Conservation (phyloP, 345 rosid species). For the Gossypium mustelinum region DNA sequence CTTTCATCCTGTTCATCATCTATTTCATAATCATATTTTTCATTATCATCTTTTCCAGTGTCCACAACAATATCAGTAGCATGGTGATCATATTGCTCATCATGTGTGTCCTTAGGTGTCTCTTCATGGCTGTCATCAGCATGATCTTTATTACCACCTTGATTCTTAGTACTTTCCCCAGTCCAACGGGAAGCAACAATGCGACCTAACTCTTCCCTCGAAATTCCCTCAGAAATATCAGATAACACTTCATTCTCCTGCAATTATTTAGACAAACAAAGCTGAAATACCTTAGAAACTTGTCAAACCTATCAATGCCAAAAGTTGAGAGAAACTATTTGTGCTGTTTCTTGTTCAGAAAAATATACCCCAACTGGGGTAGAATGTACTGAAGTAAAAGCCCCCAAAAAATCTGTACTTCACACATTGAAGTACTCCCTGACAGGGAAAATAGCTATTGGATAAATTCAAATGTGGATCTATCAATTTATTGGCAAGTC, state of each 20-base stretch:
- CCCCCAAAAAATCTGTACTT: not conserved
- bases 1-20: slow-evolving; percentile 48
- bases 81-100: slow-evolving; percentile 58
- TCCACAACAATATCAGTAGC: slow-evolving; percentile 67
- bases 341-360: not conserved
- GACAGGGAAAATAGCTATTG: not conserved
- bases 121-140: slow-evolving; percentile 49
- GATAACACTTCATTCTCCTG: slow-evolving; percentile 41
- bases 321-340: slow-evolving; percentile 10
- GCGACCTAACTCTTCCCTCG: slow-evolving; percentile 88
- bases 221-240: slow-evolving; percentile 58
- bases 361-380: not conserved
- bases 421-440: not conserved
- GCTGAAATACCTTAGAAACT: not conserved
- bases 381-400: not conserved
- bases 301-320: slow-evolving; percentile 14
- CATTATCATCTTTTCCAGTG: slow-evolving; percentile 30
- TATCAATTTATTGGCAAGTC: not conserved
- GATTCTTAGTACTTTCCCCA: slow-evolving; percentile 56
- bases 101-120: slow-evolving; percentile 33
- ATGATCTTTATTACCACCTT: slow-evolving; percentile 30
- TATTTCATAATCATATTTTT: slow-evolving; percentile 38
- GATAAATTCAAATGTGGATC: not conserved
- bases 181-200: slow-evolving; percentile 99
- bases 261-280: slow-evolving; percentile 9